These are phyloP conservation scores for Cryptococcus sp. DNA, from an alignment of 1,284 basidiomycete species.

Conservation along the genomic window DNA sequence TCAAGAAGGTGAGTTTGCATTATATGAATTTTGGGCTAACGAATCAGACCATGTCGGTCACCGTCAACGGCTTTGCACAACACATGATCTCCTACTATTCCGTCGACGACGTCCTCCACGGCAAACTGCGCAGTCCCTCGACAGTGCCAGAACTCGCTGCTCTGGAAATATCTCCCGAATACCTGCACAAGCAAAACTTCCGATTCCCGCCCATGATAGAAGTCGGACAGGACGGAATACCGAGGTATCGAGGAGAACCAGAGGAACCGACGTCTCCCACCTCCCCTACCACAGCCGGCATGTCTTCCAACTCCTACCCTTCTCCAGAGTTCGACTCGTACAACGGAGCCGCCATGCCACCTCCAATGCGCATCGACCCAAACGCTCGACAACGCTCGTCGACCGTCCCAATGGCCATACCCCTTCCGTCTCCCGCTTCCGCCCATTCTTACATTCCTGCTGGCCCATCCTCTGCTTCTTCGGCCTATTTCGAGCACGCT, in stretches of 20 bases:
- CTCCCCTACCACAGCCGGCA: conserved; percentile 14
- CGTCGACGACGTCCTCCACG: conserved; percentile 81
- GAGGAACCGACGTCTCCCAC: conserved; percentile 32
- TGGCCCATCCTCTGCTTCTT: conserved; percentile 3
- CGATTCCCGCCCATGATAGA: conserved; percentile 84
- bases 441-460: conserved; percentile 1
- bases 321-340: conserved; percentile 20
- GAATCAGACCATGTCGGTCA: conserved; percentile 86
- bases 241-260: conserved; percentile 57
- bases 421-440: conserved; percentile 11
- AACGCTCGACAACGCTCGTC: conserved; percentile 2
- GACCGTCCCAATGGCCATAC: conserved; percentile 25
- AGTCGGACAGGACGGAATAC: conserved; percentile 70
- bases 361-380: conserved; percentile 9
- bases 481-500: background rate
- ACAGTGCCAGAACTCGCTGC: conserved; percentile 80
- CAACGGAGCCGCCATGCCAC: conserved; percentile 10
- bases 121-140: conserved; percentile 79
- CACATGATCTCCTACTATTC: conserved; percentile 96
- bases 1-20: conserved; percentile 73
- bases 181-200: conserved; percentile 84
- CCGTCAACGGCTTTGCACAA: conserved; percentile 76
- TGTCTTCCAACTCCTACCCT: conserved; percentile 19
- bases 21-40: background rate
- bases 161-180: conserved; percentile 79